These are phyloP conservation scores for Solidago caesia DNA, from an alignment of 129 eudicot species.

Conservation along the genomic window DNA sequence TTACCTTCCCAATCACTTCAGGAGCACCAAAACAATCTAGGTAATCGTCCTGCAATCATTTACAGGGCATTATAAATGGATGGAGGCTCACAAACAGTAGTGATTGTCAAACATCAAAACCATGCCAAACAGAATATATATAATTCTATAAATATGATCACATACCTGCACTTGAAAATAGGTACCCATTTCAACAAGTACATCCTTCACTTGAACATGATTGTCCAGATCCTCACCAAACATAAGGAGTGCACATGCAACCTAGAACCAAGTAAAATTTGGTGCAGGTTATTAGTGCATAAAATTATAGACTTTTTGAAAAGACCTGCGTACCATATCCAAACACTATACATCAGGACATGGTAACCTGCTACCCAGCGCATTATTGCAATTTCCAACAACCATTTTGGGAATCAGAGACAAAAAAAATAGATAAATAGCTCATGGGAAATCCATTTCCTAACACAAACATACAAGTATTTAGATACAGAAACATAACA, in stretches of 20 bases:
- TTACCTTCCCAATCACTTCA: constrained; percentile 84
- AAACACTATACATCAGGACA: constrained; percentile 4
- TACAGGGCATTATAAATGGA: constrained; percentile 3
- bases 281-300: not conserved
- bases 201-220: constrained; percentile 64
- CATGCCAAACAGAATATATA: not conserved
- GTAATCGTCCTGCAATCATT: constrained; percentile 68
- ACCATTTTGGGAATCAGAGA: not conserved
- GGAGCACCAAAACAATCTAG: constrained; percentile 88
- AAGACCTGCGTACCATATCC: not conserved
- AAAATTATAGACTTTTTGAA: not conserved
- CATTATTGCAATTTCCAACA: not conserved
- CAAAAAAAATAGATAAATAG: constrained; percentile 10
- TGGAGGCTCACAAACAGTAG: not conserved
- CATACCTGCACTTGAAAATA: constrained; percentile 89
- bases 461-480: constrained; percentile 14
- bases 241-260: constrained; percentile 84
- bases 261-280: constrained; percentile 42
- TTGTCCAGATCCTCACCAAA: constrained; percentile 73
- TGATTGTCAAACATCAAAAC: constrained; percentile 2
- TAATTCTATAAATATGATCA: not conserved
- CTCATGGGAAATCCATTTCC: constrained; percentile 8
- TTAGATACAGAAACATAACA: not conserved
- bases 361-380: not conserved
- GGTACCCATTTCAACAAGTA: constrained; percentile 87